These are phyloP conservation scores for Ballota nigra DNA, from an alignment of 257 asterid genomes.

Conservation along the genomic window DNA sequence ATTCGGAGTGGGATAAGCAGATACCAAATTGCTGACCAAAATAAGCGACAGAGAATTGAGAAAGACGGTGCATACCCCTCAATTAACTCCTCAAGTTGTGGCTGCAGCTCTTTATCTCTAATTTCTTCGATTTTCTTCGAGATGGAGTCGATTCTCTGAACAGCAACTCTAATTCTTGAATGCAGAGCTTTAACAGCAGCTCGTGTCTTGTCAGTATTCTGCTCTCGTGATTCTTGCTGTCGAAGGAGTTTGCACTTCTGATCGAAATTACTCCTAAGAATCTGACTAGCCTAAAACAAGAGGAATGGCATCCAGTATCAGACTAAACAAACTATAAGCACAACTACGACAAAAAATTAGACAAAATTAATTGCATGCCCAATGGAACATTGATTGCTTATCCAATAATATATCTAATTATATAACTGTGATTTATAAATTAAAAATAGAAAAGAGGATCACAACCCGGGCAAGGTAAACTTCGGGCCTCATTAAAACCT, in stretches of 20 bases:
- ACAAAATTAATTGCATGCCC: neutral
- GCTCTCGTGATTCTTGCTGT: constrained; percentile 75
- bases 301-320: neutral
- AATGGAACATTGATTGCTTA: neutral
- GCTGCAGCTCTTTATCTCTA: constrained; percentile 87
- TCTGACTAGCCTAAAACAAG: constrained; percentile 69
- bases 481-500: too few relatives aligned
- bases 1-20: neutral
- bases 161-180: constrained; percentile 83
- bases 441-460: too few relatives aligned
- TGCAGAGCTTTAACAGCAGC: constrained; percentile 90
- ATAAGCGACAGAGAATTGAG: constrained; percentile 4
- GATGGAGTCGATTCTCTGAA: constrained; percentile 78
- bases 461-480: too few relatives aligned
- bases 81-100: constrained; percentile 94
- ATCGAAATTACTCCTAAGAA: constrained; percentile 66
- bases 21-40: neutral
- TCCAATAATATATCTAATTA: neutral
- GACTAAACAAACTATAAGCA: neutral
- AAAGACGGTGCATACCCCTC: constrained; percentile 61
- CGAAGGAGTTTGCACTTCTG: constrained; percentile 75
- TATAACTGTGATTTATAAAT: too few relatives aligned
- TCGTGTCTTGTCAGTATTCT: constrained; percentile 71
- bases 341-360: neutral
- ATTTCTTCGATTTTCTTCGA: constrained; percentile 87